Evolutionary conservation across 305 asterid species (phyloP).

Genomic region (Petunia hybrid): DNA sequence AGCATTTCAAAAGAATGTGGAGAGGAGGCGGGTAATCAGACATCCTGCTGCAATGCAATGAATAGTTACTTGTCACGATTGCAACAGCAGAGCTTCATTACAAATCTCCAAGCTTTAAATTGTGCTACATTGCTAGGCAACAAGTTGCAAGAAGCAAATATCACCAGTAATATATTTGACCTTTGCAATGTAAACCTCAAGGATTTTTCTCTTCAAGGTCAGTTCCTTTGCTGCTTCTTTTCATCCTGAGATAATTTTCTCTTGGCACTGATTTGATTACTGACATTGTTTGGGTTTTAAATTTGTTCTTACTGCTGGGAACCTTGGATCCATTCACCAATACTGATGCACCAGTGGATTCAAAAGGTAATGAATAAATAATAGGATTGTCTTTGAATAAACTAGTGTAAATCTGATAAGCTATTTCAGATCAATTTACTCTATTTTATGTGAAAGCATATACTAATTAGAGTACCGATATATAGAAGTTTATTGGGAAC

Average conservation of each 20-base stretch:
- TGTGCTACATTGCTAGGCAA: constrained; percentile 45
- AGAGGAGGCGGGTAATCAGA: constrained; percentile 25
- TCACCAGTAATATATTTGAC: constrained; percentile 37
- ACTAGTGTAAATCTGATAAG: neutral
- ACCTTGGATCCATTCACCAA: constrained; percentile 16
- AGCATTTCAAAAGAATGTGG: constrained; percentile 41
- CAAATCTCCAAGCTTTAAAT: constrained; percentile 46
- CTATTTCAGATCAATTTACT: too few species aligned
- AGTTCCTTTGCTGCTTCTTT: neutral
- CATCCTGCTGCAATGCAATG: constrained; percentile 44
- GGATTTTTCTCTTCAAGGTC: constrained; percentile 54
- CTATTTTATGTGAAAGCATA: too few species aligned
- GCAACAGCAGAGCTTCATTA: constrained; percentile 48
- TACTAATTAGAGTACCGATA: too few species aligned
- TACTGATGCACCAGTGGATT: constrained; percentile 35
- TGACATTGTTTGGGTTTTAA: neutral
- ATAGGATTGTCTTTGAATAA: neutral
- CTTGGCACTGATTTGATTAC: neutral
- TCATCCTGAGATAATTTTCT: neutral
- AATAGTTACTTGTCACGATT: constrained; percentile 41
- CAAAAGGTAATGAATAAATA: constrained; percentile 38
- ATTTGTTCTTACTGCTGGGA: constrained; percentile 19
- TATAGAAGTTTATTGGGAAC: too few species aligned
- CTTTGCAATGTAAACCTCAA: constrained; percentile 44
- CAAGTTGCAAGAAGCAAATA: constrained; percentile 41